Conservation (phyloP, 371 early-diverging fungal species). For the Syncephalis fuscata region DNA sequence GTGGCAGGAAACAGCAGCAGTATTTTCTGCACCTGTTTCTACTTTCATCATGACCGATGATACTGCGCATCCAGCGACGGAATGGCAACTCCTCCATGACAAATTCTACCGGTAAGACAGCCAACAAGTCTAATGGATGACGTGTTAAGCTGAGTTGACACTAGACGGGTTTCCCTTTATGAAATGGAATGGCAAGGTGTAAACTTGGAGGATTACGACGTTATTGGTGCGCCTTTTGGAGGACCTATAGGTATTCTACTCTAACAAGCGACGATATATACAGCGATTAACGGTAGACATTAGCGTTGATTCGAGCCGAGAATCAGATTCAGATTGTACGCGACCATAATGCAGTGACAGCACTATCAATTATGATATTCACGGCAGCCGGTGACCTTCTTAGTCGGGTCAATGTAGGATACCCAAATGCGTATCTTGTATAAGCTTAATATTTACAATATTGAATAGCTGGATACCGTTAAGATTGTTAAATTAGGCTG, state of each 20-base stretch:
- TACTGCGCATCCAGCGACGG: slow-evolving; percentile 21
- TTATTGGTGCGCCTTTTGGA: slow-evolving; percentile 74
- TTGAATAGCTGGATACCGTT: slow-evolving; percentile 83
- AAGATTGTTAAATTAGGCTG: slow-evolving; percentile 81
- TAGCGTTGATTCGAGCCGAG: slow-evolving; percentile 80
- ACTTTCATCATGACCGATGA: neutral
- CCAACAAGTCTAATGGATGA: too few relatives aligned
- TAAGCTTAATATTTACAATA: neutral
- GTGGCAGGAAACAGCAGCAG: too few relatives aligned
- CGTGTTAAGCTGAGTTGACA: too few relatives aligned
- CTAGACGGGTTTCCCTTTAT: slow-evolving; percentile 61
- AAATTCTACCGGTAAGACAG: slow-evolving; percentile 28
- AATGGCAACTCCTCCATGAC: slow-evolving; percentile 31
- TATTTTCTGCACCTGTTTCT: too few relatives aligned
- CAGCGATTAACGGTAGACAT: neutral
- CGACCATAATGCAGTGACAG: slow-evolving; percentile 49
- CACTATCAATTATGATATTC: slow-evolving; percentile 67
- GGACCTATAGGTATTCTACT: slow-evolving; percentile 69
- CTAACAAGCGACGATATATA: neutral
- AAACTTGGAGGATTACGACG: slow-evolving; percentile 62
- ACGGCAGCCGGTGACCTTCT: slow-evolving; percentile 73
- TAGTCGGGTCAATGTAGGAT: slow-evolving; percentile 58
- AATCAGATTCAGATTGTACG: slow-evolving; percentile 55
- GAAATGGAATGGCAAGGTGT: slow-evolving; percentile 74
- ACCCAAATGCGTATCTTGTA: neutral